Conservation (phyloP, 345 rosid genomes). For the Arabis hirsuta region DNA sequence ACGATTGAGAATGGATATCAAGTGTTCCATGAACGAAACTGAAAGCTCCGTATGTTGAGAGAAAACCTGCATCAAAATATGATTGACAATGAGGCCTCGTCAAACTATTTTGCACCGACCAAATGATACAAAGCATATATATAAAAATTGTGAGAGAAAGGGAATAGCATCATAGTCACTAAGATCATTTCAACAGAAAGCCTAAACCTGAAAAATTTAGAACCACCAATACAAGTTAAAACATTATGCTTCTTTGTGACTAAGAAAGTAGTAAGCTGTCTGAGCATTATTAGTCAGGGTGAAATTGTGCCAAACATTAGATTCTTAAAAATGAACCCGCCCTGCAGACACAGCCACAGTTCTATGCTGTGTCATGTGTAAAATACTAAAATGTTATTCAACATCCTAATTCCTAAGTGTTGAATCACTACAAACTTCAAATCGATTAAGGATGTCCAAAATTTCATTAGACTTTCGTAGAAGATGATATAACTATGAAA, state of each 20-base stretch:
- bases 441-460: neutral
- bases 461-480: neutral
- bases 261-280: neutral
- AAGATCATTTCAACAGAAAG: slow-evolving; percentile 9
- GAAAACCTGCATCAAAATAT: slow-evolving; percentile 61
- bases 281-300: slow-evolving; percentile 22
- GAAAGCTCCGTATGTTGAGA: slow-evolving; percentile 84
- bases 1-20: slow-evolving; percentile 72
- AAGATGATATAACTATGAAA: slow-evolving; percentile 15
- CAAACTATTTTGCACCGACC: slow-evolving; percentile 7
- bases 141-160: neutral
- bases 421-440: slow-evolving; percentile 15
- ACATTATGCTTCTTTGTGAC: slow-evolving; percentile 6
- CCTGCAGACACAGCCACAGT: slow-evolving; percentile 6
- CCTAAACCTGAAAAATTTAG: neutral
- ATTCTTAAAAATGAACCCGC: slow-evolving; percentile 2
- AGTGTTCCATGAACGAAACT: slow-evolving; percentile 75
- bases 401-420: slow-evolving; percentile 6
- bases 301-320: slow-evolving; percentile 19
- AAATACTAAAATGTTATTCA: neutral
- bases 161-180: neutral
- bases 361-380: neutral
- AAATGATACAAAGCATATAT: neutral
- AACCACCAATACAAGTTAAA: neutral
- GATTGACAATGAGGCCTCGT: slow-evolving; percentile 24